phyloP scores from a whole-genome alignment of 2,329 filamentous ascomycete species.

The Aspergillus carbonarius region DNA sequence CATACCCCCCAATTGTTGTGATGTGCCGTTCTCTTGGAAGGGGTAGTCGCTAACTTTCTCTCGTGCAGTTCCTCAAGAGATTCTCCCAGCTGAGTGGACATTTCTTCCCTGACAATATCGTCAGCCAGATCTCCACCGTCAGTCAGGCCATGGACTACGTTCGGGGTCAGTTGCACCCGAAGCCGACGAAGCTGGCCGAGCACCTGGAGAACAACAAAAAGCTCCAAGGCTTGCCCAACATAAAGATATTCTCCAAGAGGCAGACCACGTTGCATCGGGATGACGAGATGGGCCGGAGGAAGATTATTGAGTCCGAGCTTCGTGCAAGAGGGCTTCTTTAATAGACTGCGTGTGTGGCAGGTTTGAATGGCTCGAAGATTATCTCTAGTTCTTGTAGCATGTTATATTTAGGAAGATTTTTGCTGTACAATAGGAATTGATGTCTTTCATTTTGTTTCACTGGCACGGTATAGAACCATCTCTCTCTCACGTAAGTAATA shows the following conservation, averaged over 20 bases:
- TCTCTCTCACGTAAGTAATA: neutral
- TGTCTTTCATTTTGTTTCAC: slow-evolving; percentile 5
- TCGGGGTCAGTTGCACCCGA: slow-evolving; percentile 30
- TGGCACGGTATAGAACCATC: slow-evolving; percentile 9
- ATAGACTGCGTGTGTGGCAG: slow-evolving; percentile 9
- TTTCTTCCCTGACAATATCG: slow-evolving; percentile 68
- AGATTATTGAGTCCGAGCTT: slow-evolving; percentile 73
- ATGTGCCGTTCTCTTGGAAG: slow-evolving; percentile 53
- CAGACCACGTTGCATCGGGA: slow-evolving; percentile 72
- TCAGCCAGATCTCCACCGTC: slow-evolving; percentile 58
- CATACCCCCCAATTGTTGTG: neutral
- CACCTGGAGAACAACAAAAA: slow-evolving; percentile 50
- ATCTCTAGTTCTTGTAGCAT: slow-evolving; percentile 23
- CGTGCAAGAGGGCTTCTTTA: slow-evolving; percentile 61
- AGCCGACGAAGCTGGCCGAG: slow-evolving; percentile 61
- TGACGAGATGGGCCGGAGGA: slow-evolving; percentile 70
- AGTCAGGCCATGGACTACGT: slow-evolving; percentile 57
- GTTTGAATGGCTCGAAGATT: neutral
- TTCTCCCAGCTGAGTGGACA: slow-evolving; percentile 78
- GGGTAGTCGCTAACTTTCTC: slow-evolving; percentile 51
- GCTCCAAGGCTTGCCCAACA: slow-evolving; percentile 63
- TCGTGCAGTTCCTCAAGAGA: slow-evolving; percentile 71
- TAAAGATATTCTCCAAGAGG: slow-evolving; percentile 64
- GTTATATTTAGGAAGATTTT: slow-evolving; percentile 13
- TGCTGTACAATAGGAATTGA: slow-evolving; percentile 25